Percentiles rank a stretch among this genome's conserved stretches.
Conservation (phyloP, 345 rosid species). For the Acer campestre region DNA sequence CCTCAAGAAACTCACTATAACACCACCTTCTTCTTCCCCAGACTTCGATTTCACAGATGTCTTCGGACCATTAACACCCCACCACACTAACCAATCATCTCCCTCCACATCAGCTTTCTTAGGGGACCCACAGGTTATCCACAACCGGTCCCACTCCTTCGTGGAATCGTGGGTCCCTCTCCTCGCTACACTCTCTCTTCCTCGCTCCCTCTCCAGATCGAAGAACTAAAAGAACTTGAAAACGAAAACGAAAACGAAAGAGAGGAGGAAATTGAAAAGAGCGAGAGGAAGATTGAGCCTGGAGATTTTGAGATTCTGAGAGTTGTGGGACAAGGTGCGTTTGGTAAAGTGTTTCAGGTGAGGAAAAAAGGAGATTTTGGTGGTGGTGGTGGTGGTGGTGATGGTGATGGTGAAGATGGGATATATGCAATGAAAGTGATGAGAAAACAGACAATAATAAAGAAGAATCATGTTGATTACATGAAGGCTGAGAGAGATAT, state of each 20-base stretch:
- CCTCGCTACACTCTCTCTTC: conserved; percentile 60
- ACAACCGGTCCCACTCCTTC: conserved; percentile 73
- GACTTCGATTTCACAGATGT: conserved; percentile 65
- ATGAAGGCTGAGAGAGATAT: conserved; percentile 80
- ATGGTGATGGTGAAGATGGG: conserved; percentile 44
- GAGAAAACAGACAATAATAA: conserved; percentile 64
- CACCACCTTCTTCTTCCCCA: conserved; percentile 39
- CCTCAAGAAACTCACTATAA: conserved; percentile 60
- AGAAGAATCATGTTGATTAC: conserved; percentile 75
- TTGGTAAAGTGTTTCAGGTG: conserved; percentile 73
- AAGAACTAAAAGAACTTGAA: conserved; percentile 30
- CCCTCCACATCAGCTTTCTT: conserved; percentile 30
- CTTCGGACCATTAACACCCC: conserved; percentile 54
- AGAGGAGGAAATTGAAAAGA: not conserved
- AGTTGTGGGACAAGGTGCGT: conserved; percentile 70
- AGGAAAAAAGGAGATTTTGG: conserved; percentile 35
- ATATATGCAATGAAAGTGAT: conserved; percentile 78
- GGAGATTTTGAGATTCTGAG: conserved; percentile 68
- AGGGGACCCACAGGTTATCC: conserved; percentile 56
- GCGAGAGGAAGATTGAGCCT: conserved; percentile 42
- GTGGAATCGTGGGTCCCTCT: conserved; percentile 75
- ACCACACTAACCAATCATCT: conserved; percentile 27
- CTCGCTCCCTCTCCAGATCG: conserved; percentile 48
- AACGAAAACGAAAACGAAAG: conserved; percentile 8
- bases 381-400: not conserved